These are phyloP conservation scores for Cutaneotrichosporon curvatum DNA, from an alignment of 1,284 basidiomycete genomes.

Conservation along the genomic window DNA sequence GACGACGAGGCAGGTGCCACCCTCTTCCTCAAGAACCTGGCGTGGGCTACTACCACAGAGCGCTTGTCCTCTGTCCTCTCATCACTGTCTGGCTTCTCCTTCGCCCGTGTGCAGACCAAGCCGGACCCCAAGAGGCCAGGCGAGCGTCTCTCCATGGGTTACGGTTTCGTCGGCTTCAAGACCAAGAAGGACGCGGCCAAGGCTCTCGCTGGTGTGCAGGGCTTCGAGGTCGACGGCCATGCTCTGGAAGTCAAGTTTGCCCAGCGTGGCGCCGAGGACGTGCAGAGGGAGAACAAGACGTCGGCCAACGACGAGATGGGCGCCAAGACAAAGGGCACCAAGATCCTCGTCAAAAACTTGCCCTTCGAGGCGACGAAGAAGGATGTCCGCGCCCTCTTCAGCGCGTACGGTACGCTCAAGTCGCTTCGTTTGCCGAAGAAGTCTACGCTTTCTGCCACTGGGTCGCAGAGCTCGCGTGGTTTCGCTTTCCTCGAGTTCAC, in stretches of 20 bases:
- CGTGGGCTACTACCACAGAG: conserved; percentile 79
- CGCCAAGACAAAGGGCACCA: conserved; percentile 58
- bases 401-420: conserved; percentile 84
- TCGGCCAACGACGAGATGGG: conserved; percentile 17
- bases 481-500: conserved; percentile 95
- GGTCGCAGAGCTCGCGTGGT: conserved; percentile 54
- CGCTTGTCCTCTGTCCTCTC: conserved; percentile 64
- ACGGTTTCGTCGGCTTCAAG: conserved; percentile 90
- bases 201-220: conserved; percentile 72
- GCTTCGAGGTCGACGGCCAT: conserved; percentile 81
- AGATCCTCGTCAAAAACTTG: conserved; percentile 94
- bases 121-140: conserved; percentile 67
- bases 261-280: conserved; percentile 68
- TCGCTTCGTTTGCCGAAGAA: conserved; percentile 82
- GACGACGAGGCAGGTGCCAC: conserved; percentile 64
- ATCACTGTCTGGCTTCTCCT: conserved; percentile 73
- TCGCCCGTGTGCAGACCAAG: conserved; percentile 87
- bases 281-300: conserved; percentile 44
- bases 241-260: conserved; percentile 78
- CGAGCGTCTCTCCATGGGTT: conserved; percentile 77
- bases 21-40: conserved; percentile 89
- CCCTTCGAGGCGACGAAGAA: conserved; percentile 94
- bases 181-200: conserved; percentile 64
- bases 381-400: conserved; percentile 80
- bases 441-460: conserved; percentile 63